phyloP scores from a whole-genome alignment of 768 basidiomycete species.

The Pisolithus marmoratus region DNA sequence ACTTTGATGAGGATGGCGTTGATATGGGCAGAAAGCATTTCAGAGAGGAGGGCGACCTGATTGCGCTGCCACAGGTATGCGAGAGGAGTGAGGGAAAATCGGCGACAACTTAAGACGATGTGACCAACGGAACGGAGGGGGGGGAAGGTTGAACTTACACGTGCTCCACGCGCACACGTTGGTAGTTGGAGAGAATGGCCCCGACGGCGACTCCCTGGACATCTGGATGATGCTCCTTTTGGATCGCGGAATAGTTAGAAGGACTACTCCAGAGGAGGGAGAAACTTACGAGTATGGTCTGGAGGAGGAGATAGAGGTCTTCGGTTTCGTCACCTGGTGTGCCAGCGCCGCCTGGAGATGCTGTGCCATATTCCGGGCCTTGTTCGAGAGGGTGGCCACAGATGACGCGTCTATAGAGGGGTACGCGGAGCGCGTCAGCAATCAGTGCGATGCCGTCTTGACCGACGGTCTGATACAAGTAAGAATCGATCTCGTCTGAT shows the following conservation, averaged over 20 bases:
- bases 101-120: slow-evolving; percentile 53
- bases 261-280: neutral
- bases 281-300: slow-evolving; percentile 63
- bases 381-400: slow-evolving; percentile 75
- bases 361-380: slow-evolving; percentile 79
- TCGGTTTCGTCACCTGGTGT: slow-evolving; percentile 91
- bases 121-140: slow-evolving; percentile 1
- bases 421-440: slow-evolving; percentile 78
- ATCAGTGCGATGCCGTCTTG: slow-evolving; percentile 89
- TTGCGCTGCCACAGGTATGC: slow-evolving; percentile 93
- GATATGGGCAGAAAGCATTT: slow-evolving; percentile 81
- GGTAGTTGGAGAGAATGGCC: slow-evolving; percentile 96
- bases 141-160: slow-evolving; percentile 50
- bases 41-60: slow-evolving; percentile 76
- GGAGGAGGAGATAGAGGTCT: slow-evolving; percentile 74
- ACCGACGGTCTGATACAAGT: slow-evolving; percentile 98
- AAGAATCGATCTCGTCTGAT: slow-evolving; percentile 95
- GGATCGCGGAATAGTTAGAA: neutral
- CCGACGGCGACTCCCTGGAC: slow-evolving; percentile 87
- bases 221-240: slow-evolving; percentile 70
- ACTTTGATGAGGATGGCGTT: slow-evolving; percentile 89
- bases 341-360: slow-evolving; percentile 44
- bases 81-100: slow-evolving; percentile 74
- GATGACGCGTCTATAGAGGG: slow-evolving; percentile 80
- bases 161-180: slow-evolving; percentile 95